These are phyloP conservation scores for Pichia sp. DNA, from an alignment of 1,139 yeast species.

Conservation along the genomic window DNA sequence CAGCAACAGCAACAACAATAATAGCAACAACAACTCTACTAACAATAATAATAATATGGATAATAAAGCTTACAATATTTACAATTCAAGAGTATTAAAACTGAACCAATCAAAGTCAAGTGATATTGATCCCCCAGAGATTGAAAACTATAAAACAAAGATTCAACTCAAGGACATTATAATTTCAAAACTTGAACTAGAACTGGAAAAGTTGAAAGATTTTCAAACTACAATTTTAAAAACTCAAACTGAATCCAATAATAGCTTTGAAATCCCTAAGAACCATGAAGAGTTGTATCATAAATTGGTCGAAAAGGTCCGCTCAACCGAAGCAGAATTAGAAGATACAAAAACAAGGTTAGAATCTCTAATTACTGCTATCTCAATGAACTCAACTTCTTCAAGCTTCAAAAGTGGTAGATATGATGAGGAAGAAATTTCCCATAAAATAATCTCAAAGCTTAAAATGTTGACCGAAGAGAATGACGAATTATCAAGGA, in stretches of 20 bases:
- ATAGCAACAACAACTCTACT: not conserved
- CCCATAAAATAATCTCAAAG: slow-evolving; percentile 69
- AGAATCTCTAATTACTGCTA: slow-evolving; percentile 59
- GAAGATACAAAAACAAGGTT: slow-evolving; percentile 56
- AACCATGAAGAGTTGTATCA: slow-evolving; percentile 46
- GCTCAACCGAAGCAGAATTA: slow-evolving; percentile 50
- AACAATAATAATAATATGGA: not conserved
- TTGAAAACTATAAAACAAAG: slow-evolving; percentile 23
- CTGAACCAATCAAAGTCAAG: slow-evolving; percentile 12
- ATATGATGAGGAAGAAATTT: slow-evolving; percentile 69
- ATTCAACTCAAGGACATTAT: slow-evolving; percentile 28
- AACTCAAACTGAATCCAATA: slow-evolving; percentile 16
- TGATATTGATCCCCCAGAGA: slow-evolving; percentile 14
- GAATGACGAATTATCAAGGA: slow-evolving; percentile 63
- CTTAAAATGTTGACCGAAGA: slow-evolving; percentile 61
- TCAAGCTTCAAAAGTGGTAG: slow-evolving; percentile 45
- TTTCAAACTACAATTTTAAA: slow-evolving; percentile 20
- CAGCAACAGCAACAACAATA: not conserved
- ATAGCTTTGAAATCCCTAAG: slow-evolving; percentile 35
- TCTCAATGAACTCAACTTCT: slow-evolving; percentile 41
- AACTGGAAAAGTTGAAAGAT: slow-evolving; percentile 22
- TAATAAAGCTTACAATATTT: slow-evolving; percentile 7
- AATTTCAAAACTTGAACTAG: slow-evolving; percentile 28
- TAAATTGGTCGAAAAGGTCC: slow-evolving; percentile 48
- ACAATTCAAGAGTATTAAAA: slow-evolving; percentile 10